These are phyloP conservation scores for Colletotrichum somersetense DNA, from an alignment of 2,329 filamentous ascomycete genomes.

Conservation along the genomic window DNA sequence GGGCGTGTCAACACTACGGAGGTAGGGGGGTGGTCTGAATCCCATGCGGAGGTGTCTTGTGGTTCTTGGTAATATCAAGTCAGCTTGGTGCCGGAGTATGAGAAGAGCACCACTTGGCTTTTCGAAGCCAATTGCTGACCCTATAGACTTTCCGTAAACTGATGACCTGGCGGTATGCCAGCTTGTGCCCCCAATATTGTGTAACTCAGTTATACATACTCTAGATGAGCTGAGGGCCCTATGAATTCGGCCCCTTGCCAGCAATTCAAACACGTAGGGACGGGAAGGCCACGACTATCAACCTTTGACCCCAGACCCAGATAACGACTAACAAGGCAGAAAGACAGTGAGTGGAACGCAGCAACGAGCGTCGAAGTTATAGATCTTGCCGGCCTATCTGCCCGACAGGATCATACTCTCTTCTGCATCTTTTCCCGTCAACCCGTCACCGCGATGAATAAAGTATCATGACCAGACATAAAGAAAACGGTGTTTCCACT, in stretches of 20 bases:
- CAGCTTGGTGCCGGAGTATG: background rate
- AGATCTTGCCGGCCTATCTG: background rate
- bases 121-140: background rate
- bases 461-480: background rate
- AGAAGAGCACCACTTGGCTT: background rate
- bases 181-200: background rate
- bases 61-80: too few relatives aligned
- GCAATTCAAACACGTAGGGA: background rate
- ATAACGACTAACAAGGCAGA: too few relatives aligned
- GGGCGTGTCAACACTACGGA: too few relatives aligned
- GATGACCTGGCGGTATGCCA: background rate
- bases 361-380: too few relatives aligned
- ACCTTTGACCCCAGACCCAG: background rate
- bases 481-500: background rate
- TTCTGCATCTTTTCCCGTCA: background rate
- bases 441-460: background rate
- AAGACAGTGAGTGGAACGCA: too few relatives aligned
- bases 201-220: background rate
- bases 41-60: too few relatives aligned
- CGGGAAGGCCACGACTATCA: background rate
- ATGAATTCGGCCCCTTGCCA: background rate
- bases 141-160: too few relatives aligned
- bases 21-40: background rate
- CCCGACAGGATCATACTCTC: background rate
- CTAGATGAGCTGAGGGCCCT: too few relatives aligned